These are phyloP conservation scores for Flammula alnicola DNA, from an alignment of 1,284 basidiomycete genomes.

Conservation along the genomic window DNA sequence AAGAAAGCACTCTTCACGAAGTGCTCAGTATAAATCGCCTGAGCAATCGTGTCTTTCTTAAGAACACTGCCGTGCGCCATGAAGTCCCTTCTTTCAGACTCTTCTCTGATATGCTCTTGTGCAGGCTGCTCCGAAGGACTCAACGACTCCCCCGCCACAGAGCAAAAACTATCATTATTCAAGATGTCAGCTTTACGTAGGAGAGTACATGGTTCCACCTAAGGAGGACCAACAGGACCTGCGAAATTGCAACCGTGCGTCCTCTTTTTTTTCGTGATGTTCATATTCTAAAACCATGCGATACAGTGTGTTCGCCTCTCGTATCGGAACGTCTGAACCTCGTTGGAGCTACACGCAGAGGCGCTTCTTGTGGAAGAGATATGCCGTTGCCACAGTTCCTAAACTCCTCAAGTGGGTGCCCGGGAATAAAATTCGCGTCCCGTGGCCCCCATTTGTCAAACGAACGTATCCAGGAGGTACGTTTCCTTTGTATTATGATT, in stretches of 20 bases:
- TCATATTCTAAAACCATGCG: constrained; percentile 4
- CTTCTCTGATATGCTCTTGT: constrained; percentile 13
- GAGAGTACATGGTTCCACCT: constrained; percentile 62
- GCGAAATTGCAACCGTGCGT: constrained; percentile 52
- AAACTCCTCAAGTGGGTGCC: constrained; percentile 48
- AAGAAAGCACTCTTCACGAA: constrained; percentile 60
- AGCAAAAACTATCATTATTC: constrained; percentile 73
- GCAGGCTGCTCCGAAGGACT: constrained; percentile 31
- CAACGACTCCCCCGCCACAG: constrained; percentile 30
- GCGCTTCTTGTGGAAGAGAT: constrained; percentile 65
- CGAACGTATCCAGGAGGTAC: constrained; percentile 52
- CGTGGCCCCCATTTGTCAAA: constrained; percentile 66
- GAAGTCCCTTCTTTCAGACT: constrained; percentile 1
- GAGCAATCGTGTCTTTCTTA: constrained; percentile 73
- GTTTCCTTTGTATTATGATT: constrained; percentile 24
- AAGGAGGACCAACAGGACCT: constrained; percentile 43
- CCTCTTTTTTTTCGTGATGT: constrained; percentile 4
- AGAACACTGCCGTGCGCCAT: constrained; percentile 51
- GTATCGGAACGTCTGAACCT: constrained; percentile 63
- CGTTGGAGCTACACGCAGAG: constrained; percentile 66
- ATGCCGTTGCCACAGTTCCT: constrained; percentile 67
- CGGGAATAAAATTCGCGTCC: constrained; percentile 52
- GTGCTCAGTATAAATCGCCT: constrained; percentile 74
- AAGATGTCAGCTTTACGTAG: constrained; percentile 75
- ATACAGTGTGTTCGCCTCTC: constrained; percentile 73